Percentiles rank a stretch among this genome's conserved stretches.
These are phyloP conservation scores for Moesziomyces sp. DNA, from an alignment of 1,284 basidiomycete species.

Conservation along the genomic window DNA sequence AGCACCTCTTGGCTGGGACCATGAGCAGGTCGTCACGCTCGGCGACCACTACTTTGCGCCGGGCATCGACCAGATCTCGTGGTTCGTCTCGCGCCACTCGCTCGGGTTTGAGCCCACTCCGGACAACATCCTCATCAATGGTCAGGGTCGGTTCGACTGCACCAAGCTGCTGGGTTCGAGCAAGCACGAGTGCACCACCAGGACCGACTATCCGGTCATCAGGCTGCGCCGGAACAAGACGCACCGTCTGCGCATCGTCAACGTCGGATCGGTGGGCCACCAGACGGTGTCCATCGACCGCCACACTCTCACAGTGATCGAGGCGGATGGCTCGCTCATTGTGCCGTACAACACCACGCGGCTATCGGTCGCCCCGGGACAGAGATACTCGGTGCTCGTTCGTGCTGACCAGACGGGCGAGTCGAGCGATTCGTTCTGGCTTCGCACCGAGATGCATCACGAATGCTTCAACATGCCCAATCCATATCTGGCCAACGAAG, in stretches of 20 bases:
- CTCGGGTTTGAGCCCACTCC: slow-evolving; percentile 62
- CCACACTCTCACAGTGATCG: slow-evolving; percentile 70
- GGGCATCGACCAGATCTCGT: slow-evolving; percentile 15
- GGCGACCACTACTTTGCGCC: slow-evolving; percentile 42
- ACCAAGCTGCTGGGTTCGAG: slow-evolving; percentile 8
- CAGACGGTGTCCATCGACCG: slow-evolving; percentile 69
- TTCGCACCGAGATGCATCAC: slow-evolving; percentile 66
- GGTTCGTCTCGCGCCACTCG: slow-evolving; percentile 33
- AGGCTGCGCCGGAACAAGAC: slow-evolving; percentile 61
- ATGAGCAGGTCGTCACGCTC: slow-evolving; percentile 37
- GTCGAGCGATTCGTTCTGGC: slow-evolving; percentile 16
- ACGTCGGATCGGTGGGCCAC: slow-evolving; percentile 28
- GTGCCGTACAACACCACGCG: slow-evolving; percentile 67
- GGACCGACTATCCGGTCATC: slow-evolving; percentile 5
- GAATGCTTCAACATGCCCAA: slow-evolving; percentile 68
- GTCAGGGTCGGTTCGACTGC: slow-evolving; percentile 69
- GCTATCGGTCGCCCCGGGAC: slow-evolving; percentile 70
- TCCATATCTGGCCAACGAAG: slow-evolving; percentile 65
- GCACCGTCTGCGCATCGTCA: slow-evolving; percentile 72
- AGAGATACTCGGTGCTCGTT: slow-evolving; percentile 71
- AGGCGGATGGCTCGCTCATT: slow-evolving; percentile 71
- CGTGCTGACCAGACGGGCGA: neutral
- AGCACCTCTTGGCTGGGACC: slow-evolving; percentile 33
- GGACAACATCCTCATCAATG: slow-evolving; percentile 72
- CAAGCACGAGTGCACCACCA: slow-evolving; percentile 2